Percentiles rank a stretch among this genome's conserved stretches.
phyloP scores from a whole-genome alignment of 257 asterid species.

The Dorcoceras hygrometricum region DNA sequence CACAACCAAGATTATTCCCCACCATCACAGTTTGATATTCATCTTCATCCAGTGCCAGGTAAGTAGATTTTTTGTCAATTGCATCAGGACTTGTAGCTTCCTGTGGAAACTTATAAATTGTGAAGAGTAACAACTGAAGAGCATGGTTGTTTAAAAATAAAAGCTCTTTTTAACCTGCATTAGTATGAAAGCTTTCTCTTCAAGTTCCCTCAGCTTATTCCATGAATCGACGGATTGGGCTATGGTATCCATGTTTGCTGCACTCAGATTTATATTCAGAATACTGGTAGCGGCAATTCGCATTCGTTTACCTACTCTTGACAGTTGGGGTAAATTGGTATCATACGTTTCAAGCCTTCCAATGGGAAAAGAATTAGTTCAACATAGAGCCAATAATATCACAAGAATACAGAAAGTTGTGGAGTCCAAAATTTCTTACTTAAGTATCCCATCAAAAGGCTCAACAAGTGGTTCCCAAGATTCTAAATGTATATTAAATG shows the following conservation, averaged over 20 bases:
- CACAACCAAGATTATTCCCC: conserved; percentile 96
- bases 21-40: conserved; percentile 75
- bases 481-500: conserved; percentile 81
- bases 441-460: conserved; percentile 97
- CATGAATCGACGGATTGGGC: conserved; percentile 79
- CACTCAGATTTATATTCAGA: conserved; percentile 78
- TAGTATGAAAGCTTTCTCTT: conserved; percentile 73
- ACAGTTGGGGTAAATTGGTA: conserved; percentile 51
- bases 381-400: conserved; percentile 18
- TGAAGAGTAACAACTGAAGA: conserved; percentile 19
- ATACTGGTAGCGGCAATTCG: conserved; percentile 83
- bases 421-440: conserved; percentile 44
- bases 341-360: conserved; percentile 91
- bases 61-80: conserved; percentile 45
- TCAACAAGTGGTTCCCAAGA: conserved; percentile 99
- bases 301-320: conserved; percentile 70
- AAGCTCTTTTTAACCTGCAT: conserved; percentile 48
- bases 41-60: conserved; percentile 81
- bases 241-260: conserved; percentile 77
- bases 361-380: conserved; percentile 30
- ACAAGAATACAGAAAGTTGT: conserved; percentile 17
- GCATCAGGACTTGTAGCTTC: conserved; percentile 56
- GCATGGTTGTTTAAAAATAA: conserved; percentile 8
- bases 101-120: conserved; percentile 41
- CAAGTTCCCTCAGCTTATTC: conserved; percentile 89